phyloP scores from a whole-genome alignment of 2,329 filamentous ascomycete genomes.

The Celoporthe dispersa region DNA sequence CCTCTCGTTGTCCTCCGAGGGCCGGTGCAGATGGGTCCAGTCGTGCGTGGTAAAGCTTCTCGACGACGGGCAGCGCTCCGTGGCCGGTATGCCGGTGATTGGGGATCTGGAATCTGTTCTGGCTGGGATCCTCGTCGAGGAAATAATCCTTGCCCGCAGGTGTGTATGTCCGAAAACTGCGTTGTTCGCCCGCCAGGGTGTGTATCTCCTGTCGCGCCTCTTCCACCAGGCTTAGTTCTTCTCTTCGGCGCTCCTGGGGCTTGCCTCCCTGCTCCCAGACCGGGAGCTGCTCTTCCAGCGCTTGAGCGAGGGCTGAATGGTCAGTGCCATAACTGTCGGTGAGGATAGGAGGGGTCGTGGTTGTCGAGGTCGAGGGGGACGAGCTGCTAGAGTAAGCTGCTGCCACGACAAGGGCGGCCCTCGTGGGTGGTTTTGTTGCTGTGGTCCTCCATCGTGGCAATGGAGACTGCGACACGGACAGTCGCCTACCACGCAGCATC shows the following conservation, averaged over 20 bases:
- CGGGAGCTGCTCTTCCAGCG: background rate
- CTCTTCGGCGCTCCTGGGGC: background rate
- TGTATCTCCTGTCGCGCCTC: background rate
- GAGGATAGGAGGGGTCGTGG: background rate
- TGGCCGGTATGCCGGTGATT: background rate
- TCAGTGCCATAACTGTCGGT: background rate
- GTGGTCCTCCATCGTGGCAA: constrained; percentile 28
- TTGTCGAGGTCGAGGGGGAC: constrained; percentile 9
- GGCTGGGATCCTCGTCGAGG: background rate
- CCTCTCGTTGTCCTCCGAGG: background rate
- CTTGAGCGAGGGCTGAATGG: background rate
- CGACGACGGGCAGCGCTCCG: background rate
- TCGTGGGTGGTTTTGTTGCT: background rate
- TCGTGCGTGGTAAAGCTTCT: background rate
- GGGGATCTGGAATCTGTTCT: background rate
- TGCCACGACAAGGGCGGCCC: background rate
- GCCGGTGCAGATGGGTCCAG: background rate
- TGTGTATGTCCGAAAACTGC: background rate
- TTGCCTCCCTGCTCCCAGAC: background rate
- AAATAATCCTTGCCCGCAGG: background rate
- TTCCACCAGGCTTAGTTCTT: background rate
- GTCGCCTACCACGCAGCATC: constrained; percentile 30
- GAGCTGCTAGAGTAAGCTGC: constrained; percentile 2
- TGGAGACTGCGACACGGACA: constrained; percentile 28
- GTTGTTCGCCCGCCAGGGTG: background rate